These are phyloP conservation scores for Nymphaea colorata DNA, from an alignment of 164 flowering plant species.

Conservation along the genomic window DNA sequence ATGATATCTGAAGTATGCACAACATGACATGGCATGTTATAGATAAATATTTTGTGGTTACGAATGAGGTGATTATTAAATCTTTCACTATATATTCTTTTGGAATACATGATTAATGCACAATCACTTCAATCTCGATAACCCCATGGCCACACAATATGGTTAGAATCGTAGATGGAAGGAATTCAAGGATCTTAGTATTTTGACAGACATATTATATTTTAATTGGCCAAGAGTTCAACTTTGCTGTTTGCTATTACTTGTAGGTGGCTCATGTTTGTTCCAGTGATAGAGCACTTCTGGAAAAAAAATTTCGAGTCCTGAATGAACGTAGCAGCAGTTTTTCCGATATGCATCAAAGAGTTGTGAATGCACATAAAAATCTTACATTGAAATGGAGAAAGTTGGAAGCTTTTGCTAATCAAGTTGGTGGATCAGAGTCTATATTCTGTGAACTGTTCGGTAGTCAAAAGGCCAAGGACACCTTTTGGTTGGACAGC, in stretches of 20 bases:
- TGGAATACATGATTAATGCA: no score
- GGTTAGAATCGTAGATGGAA: no score
- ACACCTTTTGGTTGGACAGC: constrained; percentile 97
- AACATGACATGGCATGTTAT: no score
- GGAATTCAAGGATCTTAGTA: no score
- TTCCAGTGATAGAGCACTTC: constrained; percentile 16
- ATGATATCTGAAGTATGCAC: no score
- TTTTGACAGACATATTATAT: no score
- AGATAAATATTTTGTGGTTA: no score
- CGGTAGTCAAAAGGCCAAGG: constrained; percentile 46
- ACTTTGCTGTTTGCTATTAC: constrained; percentile 1
- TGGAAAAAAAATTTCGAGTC: constrained; percentile 8
- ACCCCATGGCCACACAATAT: no score
- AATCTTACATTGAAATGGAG: constrained; percentile 64
- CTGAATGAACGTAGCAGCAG: constrained; percentile 9
- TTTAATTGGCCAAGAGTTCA: no score
- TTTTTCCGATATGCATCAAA: constrained; percentile 10
- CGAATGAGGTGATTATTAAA: no score
- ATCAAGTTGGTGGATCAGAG: constrained; percentile 70
- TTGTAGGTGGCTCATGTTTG: constrained; percentile 21
- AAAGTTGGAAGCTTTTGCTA: constrained; percentile 45
- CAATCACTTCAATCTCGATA: no score
- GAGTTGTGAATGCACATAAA: constrained; percentile 8
- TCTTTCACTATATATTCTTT: no score
- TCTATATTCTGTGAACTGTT: constrained; percentile 60